phyloP scores from a whole-genome alignment of 1,284 basidiomycete genomes.

The Heliocybe sulcata region DNA sequence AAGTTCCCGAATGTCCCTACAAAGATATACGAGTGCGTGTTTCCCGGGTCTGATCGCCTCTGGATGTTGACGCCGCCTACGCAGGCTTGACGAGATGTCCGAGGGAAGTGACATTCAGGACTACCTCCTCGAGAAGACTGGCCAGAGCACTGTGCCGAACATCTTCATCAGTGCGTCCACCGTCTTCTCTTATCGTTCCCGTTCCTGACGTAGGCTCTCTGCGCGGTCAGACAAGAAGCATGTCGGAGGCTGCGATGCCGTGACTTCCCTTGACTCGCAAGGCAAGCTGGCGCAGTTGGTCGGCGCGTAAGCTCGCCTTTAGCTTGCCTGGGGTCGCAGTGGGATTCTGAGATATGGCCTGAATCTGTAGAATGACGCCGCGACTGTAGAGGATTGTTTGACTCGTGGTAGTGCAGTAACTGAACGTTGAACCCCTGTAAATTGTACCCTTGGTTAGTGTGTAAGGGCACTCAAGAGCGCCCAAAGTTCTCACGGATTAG shows the following conservation, averaged over 20 bases:
- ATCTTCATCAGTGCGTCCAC: conserved; percentile 54
- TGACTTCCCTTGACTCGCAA: neutral
- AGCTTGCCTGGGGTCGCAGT: neutral
- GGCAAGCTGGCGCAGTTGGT: neutral
- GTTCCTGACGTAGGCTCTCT: conserved; percentile 17
- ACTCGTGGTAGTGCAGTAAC: too few species aligned
- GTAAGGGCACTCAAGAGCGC: too few species aligned
- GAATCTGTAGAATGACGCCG: neutral
- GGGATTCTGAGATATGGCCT: neutral
- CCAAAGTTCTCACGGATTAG: too few species aligned
- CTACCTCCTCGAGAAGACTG: conserved; percentile 53
- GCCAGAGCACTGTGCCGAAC: conserved; percentile 60
- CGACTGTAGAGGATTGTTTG: neutral
- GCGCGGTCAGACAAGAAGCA: conserved; percentile 35
- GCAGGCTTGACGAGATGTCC: conserved; percentile 35
- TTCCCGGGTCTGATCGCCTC: neutral
- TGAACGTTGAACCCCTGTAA: too few species aligned
- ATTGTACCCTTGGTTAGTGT: too few species aligned
- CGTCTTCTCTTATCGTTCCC: neutral
- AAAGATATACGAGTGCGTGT: conserved; percentile 52
- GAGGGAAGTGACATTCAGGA: conserved; percentile 53
- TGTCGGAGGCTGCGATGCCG: conserved; percentile 28
- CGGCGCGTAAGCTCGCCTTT: neutral
- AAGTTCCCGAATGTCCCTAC: conserved; percentile 42
- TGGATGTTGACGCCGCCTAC: conserved; percentile 16